Evolutionary conservation across 2,329 filamentous ascomycete species (phyloP).

Genomic region (Fusarium ramigenum): DNA sequence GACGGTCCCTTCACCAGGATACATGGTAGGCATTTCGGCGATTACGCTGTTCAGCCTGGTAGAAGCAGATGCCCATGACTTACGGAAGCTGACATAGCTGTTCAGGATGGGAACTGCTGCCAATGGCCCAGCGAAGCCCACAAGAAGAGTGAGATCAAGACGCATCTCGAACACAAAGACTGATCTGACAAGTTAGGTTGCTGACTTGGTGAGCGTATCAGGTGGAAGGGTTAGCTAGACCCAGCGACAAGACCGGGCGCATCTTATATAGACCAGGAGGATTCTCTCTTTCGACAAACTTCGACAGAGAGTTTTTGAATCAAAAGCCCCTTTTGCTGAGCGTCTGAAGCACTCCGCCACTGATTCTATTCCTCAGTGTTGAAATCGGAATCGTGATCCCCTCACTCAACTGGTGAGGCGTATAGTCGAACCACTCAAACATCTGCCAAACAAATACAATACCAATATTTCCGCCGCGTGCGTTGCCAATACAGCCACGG

Average conservation of each 20-base stretch:
- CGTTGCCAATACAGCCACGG: neutral
- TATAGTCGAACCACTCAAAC: neutral
- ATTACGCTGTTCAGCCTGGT: conserved; percentile 9
- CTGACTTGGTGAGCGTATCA: neutral
- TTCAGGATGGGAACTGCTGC: neutral
- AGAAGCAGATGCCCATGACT: conserved; percentile 2
- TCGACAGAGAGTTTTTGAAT: neutral
- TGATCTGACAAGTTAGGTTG: neutral
- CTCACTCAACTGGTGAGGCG: neutral
- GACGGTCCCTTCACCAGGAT: neutral
- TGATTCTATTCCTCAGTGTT: neutral
- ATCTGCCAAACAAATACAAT: neutral
- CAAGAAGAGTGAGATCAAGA: conserved; percentile 4
- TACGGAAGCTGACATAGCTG: neutral
- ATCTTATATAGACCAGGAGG: conserved; percentile 1
- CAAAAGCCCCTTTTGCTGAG: neutral
- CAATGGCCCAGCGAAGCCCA: conserved; percentile 7
- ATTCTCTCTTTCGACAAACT: neutral
- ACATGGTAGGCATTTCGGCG: neutral
- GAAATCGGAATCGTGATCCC: neutral
- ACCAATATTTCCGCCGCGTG: neutral
- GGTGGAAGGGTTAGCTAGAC: neutral
- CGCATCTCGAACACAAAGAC: conserved; percentile 1
- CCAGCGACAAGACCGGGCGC: neutral
- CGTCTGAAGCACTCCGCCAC: neutral